These are phyloP conservation scores for Colletotrichum incanum DNA, from an alignment of 2,329 filamentous ascomycete species.

Conservation along the genomic window DNA sequence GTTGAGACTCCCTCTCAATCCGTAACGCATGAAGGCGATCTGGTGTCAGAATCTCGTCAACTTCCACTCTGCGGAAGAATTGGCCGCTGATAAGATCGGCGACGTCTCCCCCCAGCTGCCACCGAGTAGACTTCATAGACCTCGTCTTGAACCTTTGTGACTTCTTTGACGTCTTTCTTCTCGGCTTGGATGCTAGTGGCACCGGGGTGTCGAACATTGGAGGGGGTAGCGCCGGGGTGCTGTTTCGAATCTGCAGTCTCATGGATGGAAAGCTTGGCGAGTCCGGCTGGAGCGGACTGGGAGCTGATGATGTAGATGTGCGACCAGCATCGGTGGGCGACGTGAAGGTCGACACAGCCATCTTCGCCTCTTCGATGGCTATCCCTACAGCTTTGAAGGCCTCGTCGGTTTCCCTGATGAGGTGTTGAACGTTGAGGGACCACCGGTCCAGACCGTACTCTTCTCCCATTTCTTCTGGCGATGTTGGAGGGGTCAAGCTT, in stretches of 20 bases:
- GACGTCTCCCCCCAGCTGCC: slow-evolving; percentile 71
- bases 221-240: slow-evolving; percentile 45
- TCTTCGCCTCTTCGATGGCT: slow-evolving; percentile 57
- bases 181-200: slow-evolving; percentile 53
- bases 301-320: slow-evolving; percentile 28
- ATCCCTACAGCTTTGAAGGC: slow-evolving; percentile 64
- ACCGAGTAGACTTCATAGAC: slow-evolving; percentile 59
- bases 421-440: slow-evolving; percentile 59
- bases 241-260: slow-evolving; percentile 46
- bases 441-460: slow-evolving; percentile 44
- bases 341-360: slow-evolving; percentile 46
- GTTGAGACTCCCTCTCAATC: slow-evolving; percentile 52
- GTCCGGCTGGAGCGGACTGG: slow-evolving; percentile 41
- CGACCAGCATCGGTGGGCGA: neutral
- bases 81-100: slow-evolving; percentile 70
- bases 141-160: slow-evolving; percentile 41
- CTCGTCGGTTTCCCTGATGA: slow-evolving; percentile 66
- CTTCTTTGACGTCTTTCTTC: slow-evolving; percentile 61
- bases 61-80: slow-evolving; percentile 70
- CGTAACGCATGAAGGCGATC: slow-evolving; percentile 51
- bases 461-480: slow-evolving; percentile 13
- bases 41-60: slow-evolving; percentile 72
- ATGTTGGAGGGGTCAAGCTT: slow-evolving; percentile 28
- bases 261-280: slow-evolving; percentile 27
- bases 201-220: slow-evolving; percentile 51